Evolutionary conservation across 371 early-diverging fungal species (phyloP).

Genomic region (Umbelopsis sp.): DNA sequence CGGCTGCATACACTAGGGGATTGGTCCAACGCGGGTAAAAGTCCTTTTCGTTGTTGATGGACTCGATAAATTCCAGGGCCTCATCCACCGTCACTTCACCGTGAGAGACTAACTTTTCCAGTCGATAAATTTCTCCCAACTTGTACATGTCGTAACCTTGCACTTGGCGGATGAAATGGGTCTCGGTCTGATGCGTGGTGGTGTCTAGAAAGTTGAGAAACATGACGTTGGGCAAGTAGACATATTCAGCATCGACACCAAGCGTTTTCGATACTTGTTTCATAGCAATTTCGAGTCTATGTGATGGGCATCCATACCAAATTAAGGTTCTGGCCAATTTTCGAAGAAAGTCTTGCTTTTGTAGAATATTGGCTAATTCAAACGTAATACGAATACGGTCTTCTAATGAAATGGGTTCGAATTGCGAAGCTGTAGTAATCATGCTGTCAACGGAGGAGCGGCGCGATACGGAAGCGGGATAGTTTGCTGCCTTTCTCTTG

Average conservation of each 20-base stretch:
- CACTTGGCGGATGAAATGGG: constrained; percentile 66
- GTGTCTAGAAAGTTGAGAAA: constrained; percentile 74
- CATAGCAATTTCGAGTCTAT: constrained; percentile 63
- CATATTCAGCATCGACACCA: constrained; percentile 70
- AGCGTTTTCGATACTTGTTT: constrained; percentile 53
- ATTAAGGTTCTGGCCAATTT: constrained; percentile 58
- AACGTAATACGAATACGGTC: constrained; percentile 62
- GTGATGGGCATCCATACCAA: constrained; percentile 64
- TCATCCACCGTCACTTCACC: constrained; percentile 59
- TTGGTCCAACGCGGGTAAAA: constrained; percentile 59
- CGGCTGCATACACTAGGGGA: constrained; percentile 50
- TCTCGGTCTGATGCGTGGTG: constrained; percentile 79
- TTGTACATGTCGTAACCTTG: constrained; percentile 75
- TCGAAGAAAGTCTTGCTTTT: constrained; percentile 63
- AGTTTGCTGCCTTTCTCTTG: constrained; percentile 33
- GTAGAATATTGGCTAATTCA: constrained; percentile 64
- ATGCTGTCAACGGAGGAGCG: constrained; percentile 46
- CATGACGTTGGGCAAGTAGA: constrained; percentile 73
- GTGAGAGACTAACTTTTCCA: constrained; percentile 51
- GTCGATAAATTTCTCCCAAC: constrained; percentile 61
- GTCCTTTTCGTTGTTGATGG: constrained; percentile 40
- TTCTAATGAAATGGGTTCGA: constrained; percentile 56
- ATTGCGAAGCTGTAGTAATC: constrained; percentile 53
- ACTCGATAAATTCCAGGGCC: constrained; percentile 54
- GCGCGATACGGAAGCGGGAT: constrained; percentile 35